Percentiles rank a stretch among this genome's conserved stretches.
These are phyloP conservation scores for Mortierella sp. DNA, from an alignment of 371 early-diverging fungal genomes.

Conservation along the genomic window DNA sequence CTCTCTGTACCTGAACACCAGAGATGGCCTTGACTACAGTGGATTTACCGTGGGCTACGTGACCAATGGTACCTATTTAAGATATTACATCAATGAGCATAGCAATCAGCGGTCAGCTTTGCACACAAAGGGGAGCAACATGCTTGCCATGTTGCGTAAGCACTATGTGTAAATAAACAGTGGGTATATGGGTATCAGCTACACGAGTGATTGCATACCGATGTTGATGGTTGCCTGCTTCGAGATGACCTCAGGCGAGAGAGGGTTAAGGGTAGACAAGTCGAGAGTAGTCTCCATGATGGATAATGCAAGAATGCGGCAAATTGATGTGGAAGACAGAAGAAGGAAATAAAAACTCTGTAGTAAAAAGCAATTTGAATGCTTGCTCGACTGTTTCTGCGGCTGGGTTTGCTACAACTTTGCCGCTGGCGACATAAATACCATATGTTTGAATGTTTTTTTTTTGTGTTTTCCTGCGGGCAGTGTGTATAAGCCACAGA, in stretches of 20 bases:
- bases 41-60: conserved; percentile 99
- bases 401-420: not conserved
- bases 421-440: not conserved
- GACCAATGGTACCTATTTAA: conserved; percentile 97
- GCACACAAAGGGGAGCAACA: not conserved
- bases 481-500: not conserved
- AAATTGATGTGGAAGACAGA: not conserved
- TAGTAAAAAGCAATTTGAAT: not conserved
- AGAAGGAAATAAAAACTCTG: conserved; percentile 8
- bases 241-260: conserved; percentile 81
- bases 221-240: conserved; percentile 99
- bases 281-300: conserved; percentile 46
- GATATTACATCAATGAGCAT: not conserved
- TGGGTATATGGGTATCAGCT: conserved; percentile 67
- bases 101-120: not conserved
- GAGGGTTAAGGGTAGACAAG: conserved; percentile 44
- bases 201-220: conserved; percentile 67
- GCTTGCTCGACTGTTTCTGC: not conserved
- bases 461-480: not conserved
- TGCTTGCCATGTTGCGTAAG: not conserved
- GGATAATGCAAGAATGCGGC: conserved; percentile 1
- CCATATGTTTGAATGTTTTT: not conserved
- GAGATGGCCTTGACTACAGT: conserved; percentile 99
- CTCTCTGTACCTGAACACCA: conserved; percentile 86
- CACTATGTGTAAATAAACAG: conserved; percentile 1